phyloP scores from a whole-genome alignment of 2,329 filamentous ascomycete species.

The Hypoxylon sp. region DNA sequence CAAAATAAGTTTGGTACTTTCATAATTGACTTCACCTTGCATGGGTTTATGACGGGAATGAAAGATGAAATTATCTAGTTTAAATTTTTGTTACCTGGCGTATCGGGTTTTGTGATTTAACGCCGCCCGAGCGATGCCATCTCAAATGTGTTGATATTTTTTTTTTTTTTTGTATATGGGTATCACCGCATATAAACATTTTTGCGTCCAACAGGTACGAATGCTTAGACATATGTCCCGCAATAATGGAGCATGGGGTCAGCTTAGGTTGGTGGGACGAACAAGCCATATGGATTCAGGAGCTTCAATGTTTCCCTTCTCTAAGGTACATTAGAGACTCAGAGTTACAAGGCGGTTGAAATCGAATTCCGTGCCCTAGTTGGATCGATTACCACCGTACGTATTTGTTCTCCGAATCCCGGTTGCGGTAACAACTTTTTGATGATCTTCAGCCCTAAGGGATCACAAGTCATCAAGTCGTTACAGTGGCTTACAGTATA shows the following conservation, averaged over 20 bases:
- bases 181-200: slow-evolving; percentile 34
- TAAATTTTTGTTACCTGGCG: slow-evolving; percentile 6
- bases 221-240: slow-evolving; percentile 12
- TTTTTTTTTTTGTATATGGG: slow-evolving; percentile 19
- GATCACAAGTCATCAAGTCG: slow-evolving; percentile 10
- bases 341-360: slow-evolving; percentile 15
- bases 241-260: slow-evolving; percentile 22
- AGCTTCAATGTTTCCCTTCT: not conserved
- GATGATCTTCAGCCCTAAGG: slow-evolving; percentile 23
- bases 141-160: slow-evolving; percentile 8
- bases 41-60: slow-evolving; percentile 17
- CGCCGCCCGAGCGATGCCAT: slow-evolving; percentile 21
- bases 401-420: slow-evolving; percentile 35
- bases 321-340: slow-evolving; percentile 23
- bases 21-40: slow-evolving; percentile 3
- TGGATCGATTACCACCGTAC: slow-evolving; percentile 20
- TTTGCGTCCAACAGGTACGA: slow-evolving; percentile 10
- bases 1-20: not conserved
- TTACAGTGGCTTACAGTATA: slow-evolving; percentile 7
- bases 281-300: slow-evolving; percentile 13
- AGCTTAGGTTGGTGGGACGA: slow-evolving; percentile 21
- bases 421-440: slow-evolving; percentile 14
- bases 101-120: slow-evolving; percentile 36
- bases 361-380: slow-evolving; percentile 18
- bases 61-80: not conserved